phyloP scores from a whole-genome alignment of 768 basidiomycete genomes.

The Serendipita indica region DNA sequence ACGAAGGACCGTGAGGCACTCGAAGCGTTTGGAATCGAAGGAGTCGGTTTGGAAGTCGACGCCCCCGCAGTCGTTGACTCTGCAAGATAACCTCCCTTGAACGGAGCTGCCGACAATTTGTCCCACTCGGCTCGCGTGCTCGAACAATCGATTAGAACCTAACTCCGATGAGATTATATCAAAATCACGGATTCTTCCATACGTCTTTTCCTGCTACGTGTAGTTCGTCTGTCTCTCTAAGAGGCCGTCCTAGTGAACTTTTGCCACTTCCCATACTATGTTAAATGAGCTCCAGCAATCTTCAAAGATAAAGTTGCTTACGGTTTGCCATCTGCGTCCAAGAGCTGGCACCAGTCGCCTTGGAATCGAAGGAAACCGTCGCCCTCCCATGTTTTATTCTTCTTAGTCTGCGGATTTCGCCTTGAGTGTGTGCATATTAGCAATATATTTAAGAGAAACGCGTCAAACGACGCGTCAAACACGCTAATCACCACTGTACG shows the following conservation, averaged over 20 bases:
- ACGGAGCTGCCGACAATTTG: too few species aligned
- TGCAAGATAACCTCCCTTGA: too few species aligned
- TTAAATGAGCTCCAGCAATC: slow-evolving; percentile 1
- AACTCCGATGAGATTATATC: too few species aligned
- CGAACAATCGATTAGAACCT: not conserved
- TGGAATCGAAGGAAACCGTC: slow-evolving; percentile 17
- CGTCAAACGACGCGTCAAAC: not conserved
- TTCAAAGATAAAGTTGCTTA: not conserved
- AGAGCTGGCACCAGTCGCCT: slow-evolving; percentile 19
- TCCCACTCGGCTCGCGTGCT: not conserved
- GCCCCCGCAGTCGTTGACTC: too few species aligned
- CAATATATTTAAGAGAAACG: slow-evolving; percentile 1
- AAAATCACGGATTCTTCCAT: too few species aligned
- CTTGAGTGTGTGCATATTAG: slow-evolving; percentile 24
- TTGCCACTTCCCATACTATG: slow-evolving; percentile 1
- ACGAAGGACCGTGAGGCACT: too few species aligned
- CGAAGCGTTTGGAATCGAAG: too few species aligned
- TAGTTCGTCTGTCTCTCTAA: slow-evolving; percentile 16
- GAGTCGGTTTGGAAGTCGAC: too few species aligned
- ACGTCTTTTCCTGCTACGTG: slow-evolving; percentile 19
- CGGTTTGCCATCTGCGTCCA: not conserved
- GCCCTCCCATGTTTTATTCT: slow-evolving; percentile 80
- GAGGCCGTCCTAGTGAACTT: not conserved
- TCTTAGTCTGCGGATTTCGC: slow-evolving; percentile 59
- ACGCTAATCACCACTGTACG: not conserved